phyloP scores from a whole-genome alignment of 257 asterid genomes.

The Solanum ossicruentum region DNA sequence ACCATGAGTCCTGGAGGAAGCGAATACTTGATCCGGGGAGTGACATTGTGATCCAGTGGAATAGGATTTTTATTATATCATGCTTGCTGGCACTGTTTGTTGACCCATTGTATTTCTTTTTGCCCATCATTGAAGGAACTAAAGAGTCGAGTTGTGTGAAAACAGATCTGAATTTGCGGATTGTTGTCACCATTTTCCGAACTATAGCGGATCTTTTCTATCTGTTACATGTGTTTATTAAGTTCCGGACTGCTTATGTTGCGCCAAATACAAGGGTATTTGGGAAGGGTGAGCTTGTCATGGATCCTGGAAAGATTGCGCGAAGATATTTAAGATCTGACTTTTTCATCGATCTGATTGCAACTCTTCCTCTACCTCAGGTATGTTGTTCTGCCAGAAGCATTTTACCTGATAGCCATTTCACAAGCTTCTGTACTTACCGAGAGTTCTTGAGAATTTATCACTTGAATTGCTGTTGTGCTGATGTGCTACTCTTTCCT shows the following conservation, averaged over 20 bases:
- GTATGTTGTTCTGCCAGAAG: conserved; percentile 13
- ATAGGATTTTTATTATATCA: conserved; percentile 71
- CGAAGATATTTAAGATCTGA: conserved; percentile 60
- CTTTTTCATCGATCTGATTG: conserved; percentile 75
- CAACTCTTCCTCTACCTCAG: conserved; percentile 94
- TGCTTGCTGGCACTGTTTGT: conserved; percentile 77
- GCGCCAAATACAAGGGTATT: conserved; percentile 90
- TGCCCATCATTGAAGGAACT: conserved; percentile 63
- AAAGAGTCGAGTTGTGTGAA: conserved; percentile 53
- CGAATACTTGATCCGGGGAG: conserved; percentile 87
- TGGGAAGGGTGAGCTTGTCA: conserved; percentile 98
- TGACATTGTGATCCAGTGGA: conserved; percentile 82
- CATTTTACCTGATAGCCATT: neutral
- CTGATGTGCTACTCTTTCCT: neutral
- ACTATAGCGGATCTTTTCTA: conserved; percentile 83
- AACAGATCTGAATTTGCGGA: conserved; percentile 62
- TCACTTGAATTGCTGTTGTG: neutral
- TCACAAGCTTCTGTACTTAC: neutral
- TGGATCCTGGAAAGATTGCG: conserved; percentile 82
- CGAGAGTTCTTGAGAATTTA: neutral
- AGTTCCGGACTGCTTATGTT: conserved; percentile 88
- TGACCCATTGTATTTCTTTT: conserved; percentile 79
- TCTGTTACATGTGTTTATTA: conserved; percentile 63
- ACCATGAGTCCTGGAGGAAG: conserved; percentile 41
- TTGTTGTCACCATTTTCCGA: conserved; percentile 71